These are phyloP conservation scores for Helichrysum umbraculigerum DNA, from an alignment of 129 eudicot genomes.

Conservation along the genomic window DNA sequence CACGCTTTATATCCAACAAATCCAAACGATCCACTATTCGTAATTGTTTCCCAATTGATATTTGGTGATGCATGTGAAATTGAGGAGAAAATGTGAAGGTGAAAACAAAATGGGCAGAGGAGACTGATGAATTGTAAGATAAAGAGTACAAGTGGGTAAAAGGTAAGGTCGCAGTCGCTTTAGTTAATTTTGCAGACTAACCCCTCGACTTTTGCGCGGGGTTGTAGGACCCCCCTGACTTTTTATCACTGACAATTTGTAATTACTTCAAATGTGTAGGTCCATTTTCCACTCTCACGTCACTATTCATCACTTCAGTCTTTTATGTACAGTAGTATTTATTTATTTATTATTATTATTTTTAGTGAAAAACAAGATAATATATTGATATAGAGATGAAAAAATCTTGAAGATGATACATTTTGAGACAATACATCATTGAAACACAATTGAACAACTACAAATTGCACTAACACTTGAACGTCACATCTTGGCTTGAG, in stretches of 20 bases:
- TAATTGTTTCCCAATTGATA: too few species aligned
- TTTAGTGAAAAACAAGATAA: too few species aligned
- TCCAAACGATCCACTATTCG: too few species aligned
- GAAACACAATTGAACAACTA: too few species aligned
- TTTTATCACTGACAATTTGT: slow-evolving; percentile 12
- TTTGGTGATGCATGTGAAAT: neutral
- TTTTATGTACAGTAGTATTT: too few species aligned
- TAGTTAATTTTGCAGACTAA: slow-evolving; percentile 27
- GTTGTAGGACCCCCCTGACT: slow-evolving; percentile 10
- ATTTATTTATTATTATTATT: too few species aligned
- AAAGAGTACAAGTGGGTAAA: slow-evolving; percentile 29
- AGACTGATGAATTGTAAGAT: neutral
- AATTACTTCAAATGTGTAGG: slow-evolving; percentile 19
- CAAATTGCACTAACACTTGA: too few species aligned
- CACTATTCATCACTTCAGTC: neutral
- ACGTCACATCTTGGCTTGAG: too few species aligned
- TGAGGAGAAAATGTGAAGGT: neutral
- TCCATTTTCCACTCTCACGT: slow-evolving; percentile 19
- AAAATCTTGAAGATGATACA: too few species aligned
- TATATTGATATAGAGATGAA: too few species aligned
- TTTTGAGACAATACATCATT: too few species aligned
- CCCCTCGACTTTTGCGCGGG: slow-evolving; percentile 32
- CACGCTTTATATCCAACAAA: too few species aligned
- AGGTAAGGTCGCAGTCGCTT: slow-evolving; percentile 37
- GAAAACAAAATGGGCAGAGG: slow-evolving; percentile 13